Evolutionary conservation across 108 stramenopile genomes (phyloP), one percentile per base, ranked within the genome.

Genomic region (Fistulifera pelliculosa): DNA sequence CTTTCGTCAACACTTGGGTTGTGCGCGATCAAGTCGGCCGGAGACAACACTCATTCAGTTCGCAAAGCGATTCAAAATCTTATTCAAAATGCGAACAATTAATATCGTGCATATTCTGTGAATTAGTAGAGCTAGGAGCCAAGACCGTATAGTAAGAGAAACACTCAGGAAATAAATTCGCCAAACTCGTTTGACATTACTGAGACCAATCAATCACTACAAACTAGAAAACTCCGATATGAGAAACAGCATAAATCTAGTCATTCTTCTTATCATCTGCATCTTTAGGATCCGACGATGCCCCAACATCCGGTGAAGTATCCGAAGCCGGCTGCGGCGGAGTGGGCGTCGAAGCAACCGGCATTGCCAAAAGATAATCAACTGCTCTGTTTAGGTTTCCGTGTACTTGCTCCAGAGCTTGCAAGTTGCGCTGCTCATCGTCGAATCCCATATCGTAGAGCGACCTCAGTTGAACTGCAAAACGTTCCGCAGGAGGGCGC

Each of bases 361-460:
- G 60, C 25, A 53, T 60, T 65, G 61, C 70, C 41, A 95, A 50
- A 47, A 95, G 52, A 43, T 64, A 56, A 71, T 95, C 87, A 27
- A 92, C 76, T 6, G 88, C 94, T 16, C 84, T 35, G 54, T 90
- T 86, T 27, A 92, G 49, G 75, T 92, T 90, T 27, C 94, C 94
- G 66, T 87, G 70, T 66, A 57, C 68, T n/a, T 60, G 52, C 23
- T 71, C 42, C 58, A 94, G 69, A 18, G 84, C 87, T 18, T 61
- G 68, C 49, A 90, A 57, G 62, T 80, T 79, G 10, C 71, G 74
- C 17, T 75, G 70, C 44, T 81, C 79, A 64, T 95, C 87, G 15
- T 85, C 83, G 61, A 95, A 93, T 47, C 94, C 94, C 89, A 95
- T 89, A 58, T 78, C 83, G 23, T 77, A 47, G 38, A 92, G 59